phyloP scores from a whole-genome alignment of 164 flowering plant species.

The Berberis vulgaris region DNA sequence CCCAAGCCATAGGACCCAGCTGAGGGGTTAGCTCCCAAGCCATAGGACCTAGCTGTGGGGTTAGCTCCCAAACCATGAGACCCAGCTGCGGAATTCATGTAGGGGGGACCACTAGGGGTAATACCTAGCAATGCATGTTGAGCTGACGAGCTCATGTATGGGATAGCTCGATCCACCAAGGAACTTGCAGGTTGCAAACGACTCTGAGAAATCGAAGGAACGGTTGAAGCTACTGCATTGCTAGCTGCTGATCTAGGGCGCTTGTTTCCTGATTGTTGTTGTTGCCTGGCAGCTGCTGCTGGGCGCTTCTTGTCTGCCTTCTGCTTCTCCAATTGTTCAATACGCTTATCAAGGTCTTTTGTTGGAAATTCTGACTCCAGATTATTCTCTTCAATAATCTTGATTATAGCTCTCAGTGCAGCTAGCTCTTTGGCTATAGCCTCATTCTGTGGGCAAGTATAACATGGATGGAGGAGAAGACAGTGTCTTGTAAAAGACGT shows the following conservation, averaged over 20 bases:
- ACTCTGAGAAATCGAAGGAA: conserved; percentile 15
- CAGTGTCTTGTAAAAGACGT: too few relatives aligned
- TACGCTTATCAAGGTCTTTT: conserved; percentile 29
- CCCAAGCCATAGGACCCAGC: conserved; percentile 25
- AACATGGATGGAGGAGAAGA: neutral
- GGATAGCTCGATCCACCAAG: conserved; percentile 16
- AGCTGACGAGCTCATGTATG: conserved; percentile 22
- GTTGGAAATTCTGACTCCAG: conserved; percentile 42
- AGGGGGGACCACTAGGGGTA: conserved; percentile 20
- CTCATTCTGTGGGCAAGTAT: conserved; percentile 35
- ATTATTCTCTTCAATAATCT: conserved; percentile 38
- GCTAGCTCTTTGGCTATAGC: conserved; percentile 32
- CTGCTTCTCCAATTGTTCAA: conserved; percentile 39
- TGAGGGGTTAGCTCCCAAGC: conserved; percentile 24
- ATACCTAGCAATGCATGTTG: conserved; percentile 9
- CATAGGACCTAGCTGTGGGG: conserved; percentile 8
- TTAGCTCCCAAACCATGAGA: conserved; percentile 22
- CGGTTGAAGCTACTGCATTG: conserved; percentile 5
- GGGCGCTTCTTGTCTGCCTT: conserved; percentile 35
- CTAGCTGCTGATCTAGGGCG: conserved; percentile 16
- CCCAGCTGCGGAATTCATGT: conserved; percentile 24
- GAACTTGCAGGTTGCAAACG: conserved; percentile 20
- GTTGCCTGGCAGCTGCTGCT: conserved; percentile 17
- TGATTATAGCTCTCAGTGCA: conserved; percentile 37
- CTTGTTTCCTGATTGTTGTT: conserved; percentile 26